Evolutionary conservation across 2,329 filamentous ascomycete species (phyloP).

Genomic region (Epichloe amarillans): DNA sequence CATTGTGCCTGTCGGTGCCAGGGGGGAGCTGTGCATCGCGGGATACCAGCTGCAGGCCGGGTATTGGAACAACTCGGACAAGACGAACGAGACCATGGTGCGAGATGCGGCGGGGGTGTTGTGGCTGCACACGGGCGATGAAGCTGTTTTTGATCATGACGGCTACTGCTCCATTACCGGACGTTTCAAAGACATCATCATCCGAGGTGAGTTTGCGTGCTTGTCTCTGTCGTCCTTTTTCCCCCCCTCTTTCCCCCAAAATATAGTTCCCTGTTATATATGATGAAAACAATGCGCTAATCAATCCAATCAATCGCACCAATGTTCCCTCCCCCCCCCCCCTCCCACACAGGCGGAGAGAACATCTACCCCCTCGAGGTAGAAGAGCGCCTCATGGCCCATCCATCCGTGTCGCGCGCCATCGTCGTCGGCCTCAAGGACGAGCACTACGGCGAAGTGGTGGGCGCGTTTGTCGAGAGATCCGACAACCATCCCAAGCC

Average conservation of each 20-base stretch:
- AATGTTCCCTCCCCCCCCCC: too few species aligned
- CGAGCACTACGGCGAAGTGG: conserved; percentile 60
- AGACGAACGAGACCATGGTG: conserved; percentile 51
- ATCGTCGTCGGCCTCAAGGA: conserved; percentile 59
- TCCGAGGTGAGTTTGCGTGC: conserved; percentile 36
- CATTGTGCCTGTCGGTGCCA: conserved; percentile 51
- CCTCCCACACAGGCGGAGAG: conserved; percentile 51
- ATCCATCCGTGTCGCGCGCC: conserved; percentile 48
- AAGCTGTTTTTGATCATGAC: conserved; percentile 52
- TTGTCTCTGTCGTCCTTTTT: background rate
- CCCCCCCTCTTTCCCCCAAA: background rate
- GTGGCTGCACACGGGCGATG: conserved; percentile 57
- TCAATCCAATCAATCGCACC: background rate
- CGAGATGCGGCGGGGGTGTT: conserved; percentile 38
- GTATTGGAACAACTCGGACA: conserved; percentile 58
- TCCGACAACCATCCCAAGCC: conserved; percentile 26
- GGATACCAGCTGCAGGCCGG: conserved; percentile 63
- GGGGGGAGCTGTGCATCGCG: conserved; percentile 64
- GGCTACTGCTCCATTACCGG: conserved; percentile 64
- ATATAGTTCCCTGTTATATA: too few species aligned
- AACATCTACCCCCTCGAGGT: conserved; percentile 66
- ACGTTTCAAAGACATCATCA: conserved; percentile 69
- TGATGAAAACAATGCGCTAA: background rate
- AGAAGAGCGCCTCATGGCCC: conserved; percentile 55
- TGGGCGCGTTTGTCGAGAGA: conserved; percentile 47